Evolutionary conservation across 2,329 filamentous ascomycete genomes (phyloP), one percentile per base, ranked within the genome.

Genomic region (Aureobasidium sp.): DNA sequence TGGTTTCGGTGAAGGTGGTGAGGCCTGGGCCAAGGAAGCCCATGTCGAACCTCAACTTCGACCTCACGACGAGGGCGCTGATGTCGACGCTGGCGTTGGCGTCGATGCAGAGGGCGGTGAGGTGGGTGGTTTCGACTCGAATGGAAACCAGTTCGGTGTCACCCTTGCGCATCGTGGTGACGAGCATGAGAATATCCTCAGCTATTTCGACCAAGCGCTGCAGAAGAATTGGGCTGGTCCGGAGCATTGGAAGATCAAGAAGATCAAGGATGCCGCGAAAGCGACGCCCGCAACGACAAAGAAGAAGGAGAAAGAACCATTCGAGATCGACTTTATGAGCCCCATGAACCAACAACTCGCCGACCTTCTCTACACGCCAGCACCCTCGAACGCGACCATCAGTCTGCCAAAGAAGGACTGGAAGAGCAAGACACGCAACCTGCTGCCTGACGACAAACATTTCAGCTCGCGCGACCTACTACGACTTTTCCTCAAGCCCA

Each of bases 141-240:
- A 67, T 35, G 83, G 84, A 55, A 86, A 85, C 38, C 83, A 89
- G 64, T 96, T 90, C 70, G 81, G 87, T 25, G 83, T 96, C 8
- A 88, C 88, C n/a, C 84, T 96, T 77, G 84, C 83, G 42, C 87
- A 88, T 66, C 67, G 69, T 10, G 77, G 79, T 17, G 84, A 84
- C 59, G 80, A 81, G 54, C 91, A 96, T 70, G 90, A 97, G 67
- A 93, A 96, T 68, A 96, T 99, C 61, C 81, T 99, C n/a, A 88
- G 89, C 69, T 99, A 97, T 76, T 99, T 99, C 70, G 94, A 99
- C 72, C 90, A 96, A 69, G 92, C 93, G 2, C 77, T 97, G 45
- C 90, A 94, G 71, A 97, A 96, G 81, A 96, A 96, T 69, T 99
- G 94, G 93, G 87, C 88, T 6, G 95, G 91, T 51, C 93, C 94